phyloP scores from a whole-genome alignment of 2,329 filamentous ascomycete species.

The Aspergillus intermedius region DNA sequence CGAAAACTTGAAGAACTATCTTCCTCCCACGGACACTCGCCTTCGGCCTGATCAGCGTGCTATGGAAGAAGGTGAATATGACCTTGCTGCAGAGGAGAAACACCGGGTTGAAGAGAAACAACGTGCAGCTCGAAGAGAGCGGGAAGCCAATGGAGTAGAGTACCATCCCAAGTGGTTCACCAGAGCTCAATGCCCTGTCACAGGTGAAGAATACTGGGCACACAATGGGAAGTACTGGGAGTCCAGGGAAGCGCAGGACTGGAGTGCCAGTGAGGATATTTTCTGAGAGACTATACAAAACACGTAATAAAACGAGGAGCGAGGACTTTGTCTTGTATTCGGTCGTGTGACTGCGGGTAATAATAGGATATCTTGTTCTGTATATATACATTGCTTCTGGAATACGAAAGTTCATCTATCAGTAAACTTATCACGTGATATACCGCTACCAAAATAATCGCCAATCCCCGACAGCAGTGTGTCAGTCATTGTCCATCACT shows the following conservation, averaged over 20 bases:
- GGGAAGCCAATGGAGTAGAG: constrained; percentile 73
- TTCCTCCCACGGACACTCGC: constrained; percentile 92
- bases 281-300: constrained; percentile 36
- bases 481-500: neutral
- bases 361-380: no score
- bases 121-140: constrained; percentile 62
- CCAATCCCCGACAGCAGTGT: neutral
- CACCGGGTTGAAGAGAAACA: constrained; percentile 90
- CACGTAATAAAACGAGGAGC: neutral
- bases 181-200: constrained; percentile 65
- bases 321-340: neutral
- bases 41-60: constrained; percentile 88
- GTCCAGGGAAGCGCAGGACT: constrained; percentile 55
- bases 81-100: constrained; percentile 88
- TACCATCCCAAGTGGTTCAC: constrained; percentile 82
- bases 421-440: neutral
- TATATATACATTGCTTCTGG: no score
- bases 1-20: constrained; percentile 65
- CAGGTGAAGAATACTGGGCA: constrained; percentile 84
- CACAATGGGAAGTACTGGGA: constrained; percentile 88
- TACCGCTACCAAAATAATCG: neutral
- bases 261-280: constrained; percentile 68
- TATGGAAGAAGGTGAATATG: constrained; percentile 98
- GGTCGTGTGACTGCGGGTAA: no score
- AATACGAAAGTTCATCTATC: neutral